Evolutionary conservation across 345 rosid species (phyloP).

Genomic region (Eucalyptus tenuipes): DNA sequence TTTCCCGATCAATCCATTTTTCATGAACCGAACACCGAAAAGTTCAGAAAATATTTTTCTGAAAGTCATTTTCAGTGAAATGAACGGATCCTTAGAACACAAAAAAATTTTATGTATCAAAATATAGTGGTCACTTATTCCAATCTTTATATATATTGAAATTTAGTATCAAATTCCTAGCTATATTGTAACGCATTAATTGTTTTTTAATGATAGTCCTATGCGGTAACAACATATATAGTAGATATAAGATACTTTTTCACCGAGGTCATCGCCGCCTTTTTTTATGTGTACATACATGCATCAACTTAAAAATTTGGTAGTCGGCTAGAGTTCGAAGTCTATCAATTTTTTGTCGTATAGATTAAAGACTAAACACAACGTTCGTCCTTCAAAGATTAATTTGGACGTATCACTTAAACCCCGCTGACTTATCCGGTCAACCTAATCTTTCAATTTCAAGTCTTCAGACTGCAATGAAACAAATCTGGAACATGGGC

Average conservation of each 20-base stretch:
- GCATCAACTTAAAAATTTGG: background rate
- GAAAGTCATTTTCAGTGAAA: too few relatives aligned
- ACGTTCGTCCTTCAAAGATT: background rate
- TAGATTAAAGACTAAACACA: background rate
- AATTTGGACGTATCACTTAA: background rate
- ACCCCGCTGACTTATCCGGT: background rate
- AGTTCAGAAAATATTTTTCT: too few relatives aligned
- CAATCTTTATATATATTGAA: background rate
- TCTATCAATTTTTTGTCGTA: background rate
- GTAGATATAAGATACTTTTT: background rate
- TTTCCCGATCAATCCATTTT: too few relatives aligned
- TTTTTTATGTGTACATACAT: background rate
- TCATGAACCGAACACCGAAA: too few relatives aligned
- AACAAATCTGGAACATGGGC: background rate
- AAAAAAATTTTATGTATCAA: background rate
- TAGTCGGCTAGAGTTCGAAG: background rate
- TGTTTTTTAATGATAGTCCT: background rate
- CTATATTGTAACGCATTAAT: background rate
- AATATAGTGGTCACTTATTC: background rate
- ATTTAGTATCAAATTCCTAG: background rate
- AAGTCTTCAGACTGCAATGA: background rate
- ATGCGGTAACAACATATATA: background rate
- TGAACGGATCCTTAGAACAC: background rate
- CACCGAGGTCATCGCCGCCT: background rate
- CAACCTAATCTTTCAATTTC: background rate